Conservation (phyloP, 306 rosid genomes). For the Myrica gale region DNA sequence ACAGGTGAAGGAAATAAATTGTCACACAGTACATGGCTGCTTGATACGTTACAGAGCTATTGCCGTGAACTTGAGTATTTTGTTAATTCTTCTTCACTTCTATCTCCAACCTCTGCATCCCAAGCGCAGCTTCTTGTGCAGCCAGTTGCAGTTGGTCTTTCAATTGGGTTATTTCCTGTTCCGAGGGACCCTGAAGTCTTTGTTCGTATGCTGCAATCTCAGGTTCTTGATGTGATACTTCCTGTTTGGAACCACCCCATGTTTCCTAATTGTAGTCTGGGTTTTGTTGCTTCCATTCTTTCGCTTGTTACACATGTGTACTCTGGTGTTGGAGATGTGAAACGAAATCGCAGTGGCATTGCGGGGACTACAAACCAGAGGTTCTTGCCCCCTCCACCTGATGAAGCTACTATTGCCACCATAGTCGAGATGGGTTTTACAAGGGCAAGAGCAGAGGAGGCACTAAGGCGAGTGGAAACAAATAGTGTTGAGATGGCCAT, state of each 20-base stretch:
- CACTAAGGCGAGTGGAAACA: constrained; percentile 87
- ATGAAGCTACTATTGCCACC: constrained; percentile 85
- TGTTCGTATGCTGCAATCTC: constrained; percentile 95
- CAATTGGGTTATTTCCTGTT: constrained; percentile 94
- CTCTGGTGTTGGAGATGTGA: constrained; percentile 95
- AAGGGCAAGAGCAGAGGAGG: constrained; percentile 98
- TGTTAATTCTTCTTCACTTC: constrained; percentile 84
- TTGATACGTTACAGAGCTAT: constrained; percentile 85
- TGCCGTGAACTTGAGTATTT: constrained; percentile 85
- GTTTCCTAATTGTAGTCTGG: constrained; percentile 73
- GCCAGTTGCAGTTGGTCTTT: constrained; percentile 92
- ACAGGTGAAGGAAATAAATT: constrained; percentile 63
- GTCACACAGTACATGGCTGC: constrained; percentile 78
- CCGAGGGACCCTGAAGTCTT: constrained; percentile 97
- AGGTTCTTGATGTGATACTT: constrained; percentile 85
- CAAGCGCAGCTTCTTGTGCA: constrained; percentile 92
- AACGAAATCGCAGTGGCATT: constrained; percentile 69
- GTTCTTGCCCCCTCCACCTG: constrained; percentile 83
- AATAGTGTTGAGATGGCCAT: constrained; percentile 99
- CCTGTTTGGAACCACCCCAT: constrained; percentile 90
- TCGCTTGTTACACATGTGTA: constrained; percentile 85
- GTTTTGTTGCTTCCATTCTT: constrained; percentile 80
- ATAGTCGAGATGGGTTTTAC: constrained; percentile 98
- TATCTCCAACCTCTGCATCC: constrained; percentile 82
- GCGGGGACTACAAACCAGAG: constrained; percentile 68